Evolutionary conservation across 179 eudicot species (phyloP), one percentile per base, ranked within the genome.

Genomic region (Vitellaria paradoxa): DNA sequence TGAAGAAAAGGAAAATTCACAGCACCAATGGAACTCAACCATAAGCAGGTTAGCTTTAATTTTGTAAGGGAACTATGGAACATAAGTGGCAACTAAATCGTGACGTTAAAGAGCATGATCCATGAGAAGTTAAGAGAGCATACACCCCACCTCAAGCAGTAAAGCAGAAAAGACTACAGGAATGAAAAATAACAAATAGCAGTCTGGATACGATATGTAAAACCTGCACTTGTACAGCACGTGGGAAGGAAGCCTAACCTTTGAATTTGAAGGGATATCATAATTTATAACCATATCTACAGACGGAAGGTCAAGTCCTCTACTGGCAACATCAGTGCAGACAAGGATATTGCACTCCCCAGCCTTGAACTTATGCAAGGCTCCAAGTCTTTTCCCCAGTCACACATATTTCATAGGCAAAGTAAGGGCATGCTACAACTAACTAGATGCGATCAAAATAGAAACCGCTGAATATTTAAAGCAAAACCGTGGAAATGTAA

Each of bases 241-340:
- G 37, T 21, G 42, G 30, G 6, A 20, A 59, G 45, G 24, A 62
- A 56, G 55, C 56, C 46, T 14, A 47, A 76, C 83, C 83, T 80
- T 76, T 15, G 92, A 82, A 78, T 91, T 91, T 57, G 87, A 65
- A 55, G 98, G 98, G 78, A 93, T 91, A 75, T 94, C 91, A 83
- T 89, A 94, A 80, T 94, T 94, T 73, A 94, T 86, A 72, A 94
- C 98, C 97, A 93, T 85, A 81, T 94, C 97, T 21, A 94, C 97
- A 9, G 90, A 84, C 61, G 91, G 96, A 77, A 94, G 93, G 86
- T 94, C 98, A 72, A 93, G 94, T 60, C 97, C 98, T 85, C 97
- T 91, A 80, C 98, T 89, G 49, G 93, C 96, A 74, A 94, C 97
- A 87, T 93, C 93, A 61, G 98, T 94, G 84, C 93, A 89, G 60